Conservation (phyloP, 768 basidiomycete genomes). For the Tremella fuciformis region DNA sequence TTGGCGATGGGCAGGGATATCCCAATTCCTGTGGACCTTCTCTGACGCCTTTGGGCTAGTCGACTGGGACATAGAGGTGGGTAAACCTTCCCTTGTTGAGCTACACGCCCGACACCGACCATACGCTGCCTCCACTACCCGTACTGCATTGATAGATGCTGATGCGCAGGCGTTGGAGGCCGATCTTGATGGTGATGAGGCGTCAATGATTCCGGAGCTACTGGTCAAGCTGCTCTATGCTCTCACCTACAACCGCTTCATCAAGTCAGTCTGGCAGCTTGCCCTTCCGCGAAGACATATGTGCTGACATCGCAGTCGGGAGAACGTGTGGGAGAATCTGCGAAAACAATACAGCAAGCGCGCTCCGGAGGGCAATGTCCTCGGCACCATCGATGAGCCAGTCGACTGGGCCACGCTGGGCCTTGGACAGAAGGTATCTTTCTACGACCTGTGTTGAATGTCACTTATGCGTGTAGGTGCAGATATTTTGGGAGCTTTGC, state of each 20-base stretch:
- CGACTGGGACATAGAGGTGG: constrained; percentile 60
- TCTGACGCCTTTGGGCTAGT: constrained; percentile 66
- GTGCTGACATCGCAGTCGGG: constrained; percentile 30
- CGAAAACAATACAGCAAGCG: constrained; percentile 46
- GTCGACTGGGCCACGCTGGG: constrained; percentile 47
- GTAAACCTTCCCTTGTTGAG: constrained; percentile 13
- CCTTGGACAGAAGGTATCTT: constrained; percentile 40
- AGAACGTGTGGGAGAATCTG: constrained; percentile 42
- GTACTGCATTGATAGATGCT: too few species aligned
- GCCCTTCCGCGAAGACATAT: neutral
- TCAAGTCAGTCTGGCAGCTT: constrained; percentile 37
- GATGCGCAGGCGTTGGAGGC: constrained; percentile 35
- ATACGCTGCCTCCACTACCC: too few species aligned
- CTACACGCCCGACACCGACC: neutral
- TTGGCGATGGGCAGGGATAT: constrained; percentile 91
- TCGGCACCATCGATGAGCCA: constrained; percentile 42
- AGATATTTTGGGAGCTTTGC: constrained; percentile 49
- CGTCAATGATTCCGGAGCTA: constrained; percentile 35
- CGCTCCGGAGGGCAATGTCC: constrained; percentile 22
- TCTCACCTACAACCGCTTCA: constrained; percentile 47
- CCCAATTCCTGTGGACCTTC: constrained; percentile 87
- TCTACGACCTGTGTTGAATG: neutral
- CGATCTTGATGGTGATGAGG: constrained; percentile 44
- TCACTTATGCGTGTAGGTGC: constrained; percentile 32
- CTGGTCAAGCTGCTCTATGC: constrained; percentile 49